phyloP scores from a whole-genome alignment of 345 rosid species.

The Pistacia vera region DNA sequence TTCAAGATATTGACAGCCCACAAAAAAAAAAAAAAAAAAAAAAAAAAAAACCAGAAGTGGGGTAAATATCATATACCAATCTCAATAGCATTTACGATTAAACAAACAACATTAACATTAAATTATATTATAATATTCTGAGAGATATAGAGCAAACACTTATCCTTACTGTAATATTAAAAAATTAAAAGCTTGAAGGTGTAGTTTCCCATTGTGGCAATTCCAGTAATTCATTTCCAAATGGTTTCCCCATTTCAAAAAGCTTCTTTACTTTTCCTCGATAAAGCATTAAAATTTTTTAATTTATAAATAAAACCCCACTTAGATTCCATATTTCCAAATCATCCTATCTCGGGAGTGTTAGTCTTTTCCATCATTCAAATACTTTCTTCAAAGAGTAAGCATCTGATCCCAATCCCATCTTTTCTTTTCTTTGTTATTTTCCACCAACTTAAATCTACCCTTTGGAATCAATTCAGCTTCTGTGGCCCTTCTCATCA shows the following conservation, averaged over 20 bases:
- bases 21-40: neutral
- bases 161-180: neutral
- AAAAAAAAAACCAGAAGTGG: neutral
- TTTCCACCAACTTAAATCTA: conserved; percentile 25
- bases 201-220: conserved; percentile 10
- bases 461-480: conserved; percentile 32
- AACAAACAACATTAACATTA: neutral
- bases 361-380: conserved; percentile 23
- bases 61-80: neutral
- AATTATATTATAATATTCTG: neutral
- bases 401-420: conserved; percentile 44
- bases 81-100: neutral
- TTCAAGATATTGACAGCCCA: neutral
- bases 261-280: conserved; percentile 12
- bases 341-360: neutral
- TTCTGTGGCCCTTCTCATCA: conserved; percentile 11
- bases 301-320: no score
- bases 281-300: neutral
- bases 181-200: neutral
- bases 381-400: conserved; percentile 24
- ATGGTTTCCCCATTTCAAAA: conserved; percentile 15
- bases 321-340: conserved; percentile 17
- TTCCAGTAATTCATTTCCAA: neutral
- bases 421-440: conserved; percentile 8
- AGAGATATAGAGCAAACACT: neutral